Base-by-base conservation (phyloP, 2,329 filamentous ascomycete genomes). In the Penicillium verrucosum region DNA sequence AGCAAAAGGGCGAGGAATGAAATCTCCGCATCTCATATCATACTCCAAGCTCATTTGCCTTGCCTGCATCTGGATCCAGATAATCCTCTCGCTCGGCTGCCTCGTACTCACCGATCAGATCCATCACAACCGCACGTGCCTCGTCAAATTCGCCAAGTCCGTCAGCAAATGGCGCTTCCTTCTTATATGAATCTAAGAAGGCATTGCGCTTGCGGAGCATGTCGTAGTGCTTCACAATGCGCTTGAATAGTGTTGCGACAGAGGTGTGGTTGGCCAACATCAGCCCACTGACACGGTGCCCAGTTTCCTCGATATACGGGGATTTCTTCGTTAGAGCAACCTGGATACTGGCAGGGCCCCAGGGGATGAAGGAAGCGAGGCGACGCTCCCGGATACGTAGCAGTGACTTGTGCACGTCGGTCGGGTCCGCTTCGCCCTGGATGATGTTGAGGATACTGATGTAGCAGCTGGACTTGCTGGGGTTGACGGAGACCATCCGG, bases 401-500 rank as follows among this genome's bases (percentile, higher is more conserved):
- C 56, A 99, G 81, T 63, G 93, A 97, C 83, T 99, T 99, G 81
- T 99, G 94, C 55, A 99, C 85, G 75, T 99, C 95, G 3, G 93
- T 97, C 9, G 94, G 93, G 72, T 99, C 95, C 38, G 95, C 94
- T 75, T 99, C 94, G 69, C 94, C 94, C 80, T 97, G 94, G 68
- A 99, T 99, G 68, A 99, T 96, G 75, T 99, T 97, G 61, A 99
- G 81, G 66, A 99, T 97, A 46, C 92, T 96, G 70, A 99, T 97
- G 79, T 99, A 99, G 80, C 94, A 99, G 78, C 92, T 97, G 79
- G 91, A 95, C 80, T 97, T 97, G 68, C 89, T 90, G 1, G 93
- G 92, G 55, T 92, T 89, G 23, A 94, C 96, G 25, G 92, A 96
- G 44, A 99, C 94, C 94, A 99, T 99, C 72, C 95, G 88, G 77